These are phyloP conservation scores for Solanum phureja DNA, from an alignment of 257 asterid species.

Conservation along the genomic window DNA sequence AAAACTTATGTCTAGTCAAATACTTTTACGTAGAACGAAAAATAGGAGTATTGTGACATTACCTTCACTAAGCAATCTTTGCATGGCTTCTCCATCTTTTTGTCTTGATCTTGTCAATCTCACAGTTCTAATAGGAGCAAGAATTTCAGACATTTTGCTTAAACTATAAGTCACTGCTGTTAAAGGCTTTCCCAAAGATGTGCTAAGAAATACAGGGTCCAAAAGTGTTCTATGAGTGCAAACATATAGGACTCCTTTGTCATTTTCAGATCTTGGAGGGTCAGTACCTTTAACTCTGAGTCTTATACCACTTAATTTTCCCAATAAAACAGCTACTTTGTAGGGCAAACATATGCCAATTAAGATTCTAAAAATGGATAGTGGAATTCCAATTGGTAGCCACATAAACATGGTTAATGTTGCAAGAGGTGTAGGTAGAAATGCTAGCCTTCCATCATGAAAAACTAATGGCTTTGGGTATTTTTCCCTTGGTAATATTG, in stretches of 20 bases:
- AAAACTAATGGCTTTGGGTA: slow-evolving; percentile 82
- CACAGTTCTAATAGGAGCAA: slow-evolving; percentile 67
- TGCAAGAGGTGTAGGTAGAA: slow-evolving; percentile 71
- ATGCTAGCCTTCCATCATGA: slow-evolving; percentile 89
- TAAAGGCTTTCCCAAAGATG: slow-evolving; percentile 31
- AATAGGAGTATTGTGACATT: background rate
- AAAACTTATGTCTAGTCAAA: background rate
- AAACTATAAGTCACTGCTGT: slow-evolving; percentile 90
- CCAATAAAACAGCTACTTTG: slow-evolving; percentile 28
- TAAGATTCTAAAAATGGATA: slow-evolving; percentile 43
- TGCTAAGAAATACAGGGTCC: slow-evolving; percentile 76
- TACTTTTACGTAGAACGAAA: background rate
- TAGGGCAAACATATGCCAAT: slow-evolving; percentile 52
- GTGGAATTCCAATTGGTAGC: slow-evolving; percentile 61
- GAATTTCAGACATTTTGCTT: slow-evolving; percentile 70
- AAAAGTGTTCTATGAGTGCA: slow-evolving; percentile 78
- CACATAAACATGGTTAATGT: slow-evolving; percentile 62
- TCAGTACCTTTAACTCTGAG: slow-evolving; percentile 26
- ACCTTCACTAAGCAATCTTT: slow-evolving; percentile 26
- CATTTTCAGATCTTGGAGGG: slow-evolving; percentile 9
- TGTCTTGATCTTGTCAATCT: slow-evolving; percentile 51
- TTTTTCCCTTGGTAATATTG: slow-evolving; percentile 38
- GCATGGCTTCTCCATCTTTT: slow-evolving; percentile 51
- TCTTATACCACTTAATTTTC: slow-evolving; percentile 34
- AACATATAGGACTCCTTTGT: slow-evolving; percentile 59